These are phyloP conservation scores for Lachancea nothofagi DNA, from an alignment of 805 yeast species.

Conservation along the genomic window DNA sequence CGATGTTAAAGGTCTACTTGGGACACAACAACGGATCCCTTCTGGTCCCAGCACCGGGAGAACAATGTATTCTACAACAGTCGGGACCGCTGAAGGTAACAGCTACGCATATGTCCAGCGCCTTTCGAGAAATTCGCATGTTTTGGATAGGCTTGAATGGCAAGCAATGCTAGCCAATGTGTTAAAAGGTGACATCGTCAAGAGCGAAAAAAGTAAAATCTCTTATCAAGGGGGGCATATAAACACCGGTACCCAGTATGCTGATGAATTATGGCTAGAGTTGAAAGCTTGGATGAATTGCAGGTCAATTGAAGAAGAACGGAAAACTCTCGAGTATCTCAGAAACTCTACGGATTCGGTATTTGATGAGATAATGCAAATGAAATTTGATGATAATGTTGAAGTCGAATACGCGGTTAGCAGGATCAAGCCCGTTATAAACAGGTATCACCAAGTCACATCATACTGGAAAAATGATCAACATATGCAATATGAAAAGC, in stretches of 20 bases:
- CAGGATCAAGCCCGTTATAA: conserved; percentile 53
- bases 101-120: conserved; percentile 10
- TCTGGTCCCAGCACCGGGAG: conserved; percentile 4
- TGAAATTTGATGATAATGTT: conserved; percentile 46
- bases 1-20: conserved; percentile 11
- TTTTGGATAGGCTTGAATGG: conserved; percentile 86
- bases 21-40: conserved; percentile 5
- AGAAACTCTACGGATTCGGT: conserved; percentile 69
- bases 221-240: conserved; percentile 39
- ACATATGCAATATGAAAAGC: conserved; percentile 76
- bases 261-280: conserved; percentile 71
- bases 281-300: conserved; percentile 77
- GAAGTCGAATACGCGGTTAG: conserved; percentile 36
- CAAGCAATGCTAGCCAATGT: conserved; percentile 89
- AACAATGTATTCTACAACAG: background rate
- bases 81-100: conserved; percentile 1
- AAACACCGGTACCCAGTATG: conserved; percentile 24
- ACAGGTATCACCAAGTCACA: conserved; percentile 60
- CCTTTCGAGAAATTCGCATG: conserved; percentile 33
- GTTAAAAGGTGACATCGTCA: conserved; percentile 89
- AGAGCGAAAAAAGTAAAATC: conserved; percentile 78
- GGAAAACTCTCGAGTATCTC: conserved; percentile 58
- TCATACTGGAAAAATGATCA: conserved; percentile 73
- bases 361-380: conserved; percentile 61
- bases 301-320: conserved; percentile 74